phyloP scores from a whole-genome alignment of 805 yeast species.

The Sungouiozyma ichnusensis region DNA sequence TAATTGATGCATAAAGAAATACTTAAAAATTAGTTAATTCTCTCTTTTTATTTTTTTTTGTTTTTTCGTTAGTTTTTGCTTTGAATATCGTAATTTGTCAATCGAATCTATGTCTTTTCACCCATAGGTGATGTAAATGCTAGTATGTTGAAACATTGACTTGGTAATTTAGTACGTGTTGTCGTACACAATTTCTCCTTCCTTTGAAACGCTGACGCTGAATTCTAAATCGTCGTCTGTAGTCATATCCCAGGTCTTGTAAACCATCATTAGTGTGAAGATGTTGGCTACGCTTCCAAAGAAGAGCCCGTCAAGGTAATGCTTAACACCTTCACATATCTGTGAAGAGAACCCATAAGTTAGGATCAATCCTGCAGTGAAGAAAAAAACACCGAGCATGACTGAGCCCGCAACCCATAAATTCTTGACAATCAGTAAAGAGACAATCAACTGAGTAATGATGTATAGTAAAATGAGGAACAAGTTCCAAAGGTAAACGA shows the following conservation, averaged over 20 bases:
- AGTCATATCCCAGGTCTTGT: constrained; percentile 93
- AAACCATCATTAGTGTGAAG: constrained; percentile 86
- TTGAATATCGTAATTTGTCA: too few relatives aligned
- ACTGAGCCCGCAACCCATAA: constrained; percentile 91
- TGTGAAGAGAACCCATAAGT: constrained; percentile 55
- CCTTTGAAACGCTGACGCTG: constrained; percentile 49
- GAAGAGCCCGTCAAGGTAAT: constrained; percentile 84
- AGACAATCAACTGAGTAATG: constrained; percentile 57
- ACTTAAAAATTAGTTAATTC: background rate
- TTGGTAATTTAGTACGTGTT: constrained; percentile 1
- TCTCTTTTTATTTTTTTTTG: too few relatives aligned
- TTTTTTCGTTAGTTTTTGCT: too few relatives aligned
- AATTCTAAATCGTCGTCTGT: constrained; percentile 93
- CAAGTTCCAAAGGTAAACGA: constrained; percentile 64
- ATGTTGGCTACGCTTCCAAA: constrained; percentile 74
- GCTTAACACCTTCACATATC: constrained; percentile 65
- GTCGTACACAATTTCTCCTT: constrained; percentile 25
- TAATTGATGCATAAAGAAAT: background rate
- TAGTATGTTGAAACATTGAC: background rate
- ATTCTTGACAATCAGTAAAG: constrained; percentile 56
- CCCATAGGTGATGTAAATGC: too few relatives aligned
- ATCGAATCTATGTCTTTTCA: too few relatives aligned
- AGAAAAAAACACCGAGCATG: constrained; percentile 57
- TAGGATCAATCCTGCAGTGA: constrained; percentile 69
- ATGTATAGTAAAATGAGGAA: constrained; percentile 51